phyloP scores from a whole-genome alignment of 2,329 filamentous ascomycete species.

The Cercospora berteroae region DNA sequence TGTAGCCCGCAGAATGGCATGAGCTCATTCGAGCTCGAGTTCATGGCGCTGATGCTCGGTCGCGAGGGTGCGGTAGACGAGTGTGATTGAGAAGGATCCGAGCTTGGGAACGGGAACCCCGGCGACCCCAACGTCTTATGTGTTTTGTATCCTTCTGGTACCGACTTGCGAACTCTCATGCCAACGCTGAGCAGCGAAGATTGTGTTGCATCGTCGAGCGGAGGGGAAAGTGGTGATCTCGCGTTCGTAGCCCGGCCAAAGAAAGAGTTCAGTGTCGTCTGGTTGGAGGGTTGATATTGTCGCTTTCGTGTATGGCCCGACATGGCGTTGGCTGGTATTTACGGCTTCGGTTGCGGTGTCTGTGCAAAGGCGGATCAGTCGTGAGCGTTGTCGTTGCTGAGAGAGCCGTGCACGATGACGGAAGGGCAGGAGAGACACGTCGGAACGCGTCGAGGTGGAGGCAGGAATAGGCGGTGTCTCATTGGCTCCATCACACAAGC shows the following conservation, averaged over 20 bases:
- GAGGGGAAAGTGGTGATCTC: constrained; percentile 42
- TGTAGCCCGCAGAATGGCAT: constrained; percentile 78
- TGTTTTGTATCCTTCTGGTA: constrained; percentile 92
- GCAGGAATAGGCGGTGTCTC: not conserved
- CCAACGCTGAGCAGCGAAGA: constrained; percentile 85
- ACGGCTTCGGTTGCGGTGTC: not conserved
- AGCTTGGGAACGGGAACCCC: constrained; percentile 32
- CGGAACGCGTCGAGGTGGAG: not conserved
- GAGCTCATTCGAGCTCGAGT: constrained; percentile 55
- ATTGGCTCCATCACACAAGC: not conserved
- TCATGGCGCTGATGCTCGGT: constrained; percentile 20
- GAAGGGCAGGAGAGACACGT: constrained; percentile 2
- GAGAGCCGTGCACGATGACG: constrained; percentile 1
- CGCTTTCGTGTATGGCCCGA: constrained; percentile 41
- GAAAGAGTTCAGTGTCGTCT: constrained; percentile 43
- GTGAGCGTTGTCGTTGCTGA: not conserved
- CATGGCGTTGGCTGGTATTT: not conserved
- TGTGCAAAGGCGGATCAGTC: not conserved
- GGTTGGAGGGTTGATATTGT: constrained; percentile 43
- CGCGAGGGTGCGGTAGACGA: constrained; percentile 33
- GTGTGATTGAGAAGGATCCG: constrained; percentile 31
- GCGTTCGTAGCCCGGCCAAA: constrained; percentile 35
- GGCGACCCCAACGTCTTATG: constrained; percentile 43
- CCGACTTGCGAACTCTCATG: constrained; percentile 90
- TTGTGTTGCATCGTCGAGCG: constrained; percentile 66